Evolutionary conservation across 2,329 filamentous ascomycete species (phyloP).

Genomic region (Ceratocystiopsis minuta): DNA sequence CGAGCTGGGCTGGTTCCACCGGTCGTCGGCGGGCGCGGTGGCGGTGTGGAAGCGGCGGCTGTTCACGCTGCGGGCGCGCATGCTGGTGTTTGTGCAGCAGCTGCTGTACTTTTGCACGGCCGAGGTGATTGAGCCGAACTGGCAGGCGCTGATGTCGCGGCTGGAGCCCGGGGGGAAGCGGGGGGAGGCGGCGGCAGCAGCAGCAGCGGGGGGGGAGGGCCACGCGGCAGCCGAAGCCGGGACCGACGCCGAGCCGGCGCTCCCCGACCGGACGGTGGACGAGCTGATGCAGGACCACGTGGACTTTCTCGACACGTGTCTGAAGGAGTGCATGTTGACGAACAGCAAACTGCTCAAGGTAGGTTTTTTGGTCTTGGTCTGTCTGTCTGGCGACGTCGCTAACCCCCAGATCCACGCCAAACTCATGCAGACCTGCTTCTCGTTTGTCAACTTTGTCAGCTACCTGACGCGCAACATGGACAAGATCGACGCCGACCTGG

Average conservation of each 20-base stretch:
- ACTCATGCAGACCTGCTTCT: conserved; percentile 84
- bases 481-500: conserved; percentile 64
- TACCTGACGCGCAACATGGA: conserved; percentile 73
- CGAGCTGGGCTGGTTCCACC: conserved; percentile 64
- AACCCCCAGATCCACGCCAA: conserved; percentile 77
- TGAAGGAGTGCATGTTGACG: conserved; percentile 98
- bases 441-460: conserved; percentile 81
- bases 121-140: conserved; percentile 96
- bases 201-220: not conserved
- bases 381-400: not conserved
- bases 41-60: conserved; percentile 87
- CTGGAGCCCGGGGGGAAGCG: no score
- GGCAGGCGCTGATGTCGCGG: conserved; percentile 81
- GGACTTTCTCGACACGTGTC: conserved; percentile 89
- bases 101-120: conserved; percentile 91
- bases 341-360: conserved; percentile 88
- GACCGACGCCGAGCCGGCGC: not conserved
- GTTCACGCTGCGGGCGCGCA: conserved; percentile 79
- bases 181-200: conserved; percentile 23
- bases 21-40: conserved; percentile 51
- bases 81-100: conserved; percentile 96
- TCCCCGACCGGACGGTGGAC: conserved; percentile 58
- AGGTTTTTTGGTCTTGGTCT: conserved; percentile 15
- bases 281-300: conserved; percentile 98
- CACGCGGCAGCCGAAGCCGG: conserved; percentile 8